phyloP scores from a whole-genome alignment of 495 filamentous ascomycete species.

The Saxispiralis lemnorum region DNA sequence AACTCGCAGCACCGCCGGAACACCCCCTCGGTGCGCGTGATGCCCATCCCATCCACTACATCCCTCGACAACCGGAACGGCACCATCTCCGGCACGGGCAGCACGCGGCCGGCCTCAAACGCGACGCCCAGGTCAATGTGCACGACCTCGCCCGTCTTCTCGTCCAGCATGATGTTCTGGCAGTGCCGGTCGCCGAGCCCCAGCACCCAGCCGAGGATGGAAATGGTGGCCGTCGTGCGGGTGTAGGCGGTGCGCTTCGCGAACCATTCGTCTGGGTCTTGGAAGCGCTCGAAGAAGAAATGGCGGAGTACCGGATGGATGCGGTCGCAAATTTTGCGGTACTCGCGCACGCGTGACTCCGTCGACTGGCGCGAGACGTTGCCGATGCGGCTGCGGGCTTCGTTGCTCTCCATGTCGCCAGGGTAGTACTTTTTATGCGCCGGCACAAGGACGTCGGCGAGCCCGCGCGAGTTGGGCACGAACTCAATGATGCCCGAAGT shows the following conservation, averaged over 20 bases:
- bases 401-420: constrained; percentile 55
- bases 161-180: constrained; percentile 89
- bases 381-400: constrained; percentile 60
- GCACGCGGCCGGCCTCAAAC: constrained; percentile 83
- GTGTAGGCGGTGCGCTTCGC: constrained; percentile 71
- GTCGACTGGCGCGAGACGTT: constrained; percentile 48
- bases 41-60: constrained; percentile 91
- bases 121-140: constrained; percentile 94
- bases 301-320: constrained; percentile 91
- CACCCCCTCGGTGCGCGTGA: constrained; percentile 85
- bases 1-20: constrained; percentile 96
- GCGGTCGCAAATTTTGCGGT: constrained; percentile 51
- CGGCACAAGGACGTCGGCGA: constrained; percentile 79
- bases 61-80: constrained; percentile 92
- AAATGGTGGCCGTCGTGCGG: constrained; percentile 79
- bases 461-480: constrained; percentile 73
- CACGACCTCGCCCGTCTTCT: constrained; percentile 77
- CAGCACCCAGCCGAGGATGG: constrained; percentile 81
- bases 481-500: constrained; percentile 92
- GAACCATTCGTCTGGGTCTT: constrained; percentile 93
- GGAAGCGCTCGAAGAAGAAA: constrained; percentile 91
- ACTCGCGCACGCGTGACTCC: constrained; percentile 55
- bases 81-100: constrained; percentile 86
- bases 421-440: constrained; percentile 77
- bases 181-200: constrained; percentile 92